These are phyloP conservation scores for Vaccinium vitisidaea DNA, from an alignment of 148 eudicot species.

Conservation along the genomic window DNA sequence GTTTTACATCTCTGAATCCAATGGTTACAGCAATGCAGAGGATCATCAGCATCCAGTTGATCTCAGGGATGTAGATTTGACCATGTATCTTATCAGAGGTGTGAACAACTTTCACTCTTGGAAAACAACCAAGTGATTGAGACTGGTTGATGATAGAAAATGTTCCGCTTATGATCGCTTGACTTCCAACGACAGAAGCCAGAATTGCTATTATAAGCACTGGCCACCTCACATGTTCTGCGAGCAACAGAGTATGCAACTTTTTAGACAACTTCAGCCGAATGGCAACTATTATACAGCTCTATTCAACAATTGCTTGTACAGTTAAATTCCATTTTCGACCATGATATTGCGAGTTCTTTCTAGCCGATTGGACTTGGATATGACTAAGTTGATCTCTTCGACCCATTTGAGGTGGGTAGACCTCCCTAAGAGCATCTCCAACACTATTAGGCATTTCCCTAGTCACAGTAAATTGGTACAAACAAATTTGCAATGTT, in stretches of 20 bases:
- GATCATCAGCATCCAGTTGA: constrained; percentile 80
- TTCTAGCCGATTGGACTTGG: not conserved
- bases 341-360: not conserved
- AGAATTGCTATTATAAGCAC: constrained; percentile 55
- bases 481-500: not conserved
- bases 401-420: constrained; percentile 3
- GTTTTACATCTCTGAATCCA: constrained; percentile 72
- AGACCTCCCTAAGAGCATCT: not conserved
- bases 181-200: constrained; percentile 68
- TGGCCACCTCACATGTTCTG: constrained; percentile 83
- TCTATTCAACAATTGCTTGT: not conserved
- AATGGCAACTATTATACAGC: not conserved
- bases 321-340: not conserved
- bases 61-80: constrained; percentile 83
- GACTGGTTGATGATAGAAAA: constrained; percentile 69
- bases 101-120: constrained; percentile 67
- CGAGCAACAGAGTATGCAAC: not conserved
- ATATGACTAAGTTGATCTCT: constrained; percentile 1
- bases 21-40: constrained; percentile 77
- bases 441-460: not conserved
- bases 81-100: constrained; percentile 72
- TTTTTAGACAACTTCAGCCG: not conserved
- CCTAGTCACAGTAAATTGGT: not conserved
- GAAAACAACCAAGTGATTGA: constrained; percentile 60
- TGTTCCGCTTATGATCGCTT: constrained; percentile 58